phyloP scores from a whole-genome alignment of 345 rosid genomes.

The Hypericum perforatum region DNA sequence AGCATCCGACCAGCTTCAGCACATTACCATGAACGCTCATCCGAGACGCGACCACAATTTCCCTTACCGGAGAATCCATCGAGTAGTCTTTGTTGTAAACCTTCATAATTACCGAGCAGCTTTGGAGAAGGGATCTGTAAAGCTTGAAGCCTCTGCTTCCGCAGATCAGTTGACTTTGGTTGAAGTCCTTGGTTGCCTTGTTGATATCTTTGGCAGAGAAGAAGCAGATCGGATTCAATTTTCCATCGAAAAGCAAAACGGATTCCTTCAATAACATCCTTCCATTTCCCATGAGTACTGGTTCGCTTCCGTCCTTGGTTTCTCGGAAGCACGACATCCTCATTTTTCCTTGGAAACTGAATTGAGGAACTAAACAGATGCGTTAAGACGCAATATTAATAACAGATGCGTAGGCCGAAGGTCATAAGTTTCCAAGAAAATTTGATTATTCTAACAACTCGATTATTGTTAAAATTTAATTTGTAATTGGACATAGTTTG shows the following conservation, averaged over 20 bases:
- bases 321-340: too few species aligned
- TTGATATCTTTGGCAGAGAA: slow-evolving; percentile 11
- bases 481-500: too few species aligned
- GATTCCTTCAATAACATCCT: slow-evolving; percentile 11
- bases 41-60: neutral
- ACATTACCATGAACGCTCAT: neutral
- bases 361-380: too few species aligned
- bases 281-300: slow-evolving; percentile 8
- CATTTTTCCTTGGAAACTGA: too few species aligned
- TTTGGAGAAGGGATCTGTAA: slow-evolving; percentile 8
- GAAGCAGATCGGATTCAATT: slow-evolving; percentile 8
- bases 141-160: neutral
- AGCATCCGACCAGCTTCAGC: slow-evolving; percentile 14
- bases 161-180: neutral
- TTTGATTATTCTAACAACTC: too few species aligned
- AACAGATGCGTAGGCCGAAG: too few species aligned
- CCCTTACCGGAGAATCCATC: neutral
- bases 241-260: slow-evolving; percentile 10
- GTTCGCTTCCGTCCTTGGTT: neutral
- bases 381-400: too few species aligned
- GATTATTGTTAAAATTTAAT: too few species aligned
- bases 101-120: slow-evolving; percentile 11
- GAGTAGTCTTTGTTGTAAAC: neutral
- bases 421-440: too few species aligned
- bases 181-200: slow-evolving; percentile 8